These are phyloP conservation scores for Taphrina sp. DNA, from an alignment of 1,139 yeast species.

Conservation along the genomic window DNA sequence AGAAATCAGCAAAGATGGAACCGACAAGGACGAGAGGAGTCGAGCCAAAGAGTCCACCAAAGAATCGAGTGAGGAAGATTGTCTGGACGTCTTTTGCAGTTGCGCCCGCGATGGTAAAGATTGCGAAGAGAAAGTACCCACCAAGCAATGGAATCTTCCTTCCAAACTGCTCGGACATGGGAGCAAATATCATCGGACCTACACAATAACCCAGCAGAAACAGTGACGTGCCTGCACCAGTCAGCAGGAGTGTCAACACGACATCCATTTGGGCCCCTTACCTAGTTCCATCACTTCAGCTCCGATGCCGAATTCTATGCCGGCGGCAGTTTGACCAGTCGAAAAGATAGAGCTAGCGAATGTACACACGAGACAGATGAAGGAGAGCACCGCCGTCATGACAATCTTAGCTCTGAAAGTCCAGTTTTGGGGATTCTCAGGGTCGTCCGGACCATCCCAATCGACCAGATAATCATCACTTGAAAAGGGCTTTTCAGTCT, in stretches of 20 bases:
- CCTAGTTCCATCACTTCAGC: conserved; percentile 48
- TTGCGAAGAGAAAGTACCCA: conserved; percentile 54
- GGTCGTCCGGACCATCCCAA: conserved; percentile 54
- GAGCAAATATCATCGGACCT: conserved; percentile 77
- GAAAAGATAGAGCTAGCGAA: conserved; percentile 51
- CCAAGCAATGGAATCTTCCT: conserved; percentile 55
- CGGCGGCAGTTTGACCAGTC: conserved; percentile 43
- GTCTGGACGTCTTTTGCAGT: conserved; percentile 52
- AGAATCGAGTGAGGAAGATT: conserved; percentile 64
- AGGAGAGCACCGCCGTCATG: conserved; percentile 44
- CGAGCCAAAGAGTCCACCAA: conserved; percentile 75
- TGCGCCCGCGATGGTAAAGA: conserved; percentile 61
- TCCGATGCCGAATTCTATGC: conserved; percentile 42
- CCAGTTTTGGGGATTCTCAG: conserved; percentile 52
- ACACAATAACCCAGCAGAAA: conserved; percentile 71
- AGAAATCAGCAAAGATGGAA: conserved; percentile 73
- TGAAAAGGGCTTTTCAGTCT: background rate
- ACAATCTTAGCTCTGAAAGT: conserved; percentile 45
- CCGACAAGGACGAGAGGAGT: conserved; percentile 87
- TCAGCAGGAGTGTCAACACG: too few relatives aligned
- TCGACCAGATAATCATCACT: conserved; percentile 53
- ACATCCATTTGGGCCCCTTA: too few relatives aligned
- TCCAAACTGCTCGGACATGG: conserved; percentile 56
- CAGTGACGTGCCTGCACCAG: conserved; percentile 53
- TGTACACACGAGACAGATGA: conserved; percentile 46